A percentile compares a stretch with the other conserved stretches of the same genome.
These are phyloP conservation scores for Echites panduratus DNA, from an alignment of 257 asterid genomes.

Conservation along the genomic window DNA sequence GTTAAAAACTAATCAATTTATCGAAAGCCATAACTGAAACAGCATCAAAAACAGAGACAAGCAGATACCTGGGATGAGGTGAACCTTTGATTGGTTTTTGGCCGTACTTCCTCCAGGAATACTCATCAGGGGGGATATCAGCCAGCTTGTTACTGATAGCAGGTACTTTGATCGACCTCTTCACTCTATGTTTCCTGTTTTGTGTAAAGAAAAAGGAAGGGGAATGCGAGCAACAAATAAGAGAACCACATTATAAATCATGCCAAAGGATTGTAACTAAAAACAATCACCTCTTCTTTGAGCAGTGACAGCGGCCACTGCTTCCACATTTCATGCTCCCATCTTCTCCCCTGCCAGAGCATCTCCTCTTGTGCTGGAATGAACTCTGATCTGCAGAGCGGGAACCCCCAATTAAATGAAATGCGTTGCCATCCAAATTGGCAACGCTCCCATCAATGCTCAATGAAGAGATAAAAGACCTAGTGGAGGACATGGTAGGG, in stretches of 20 bases:
- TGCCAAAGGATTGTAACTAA: not conserved
- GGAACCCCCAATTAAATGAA: constrained; percentile 58
- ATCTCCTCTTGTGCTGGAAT: constrained; percentile 62
- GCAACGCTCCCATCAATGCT: constrained; percentile 85
- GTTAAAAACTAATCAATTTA: not conserved
- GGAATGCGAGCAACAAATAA: not conserved
- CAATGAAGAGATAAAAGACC: constrained; percentile 81
- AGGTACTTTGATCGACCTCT: constrained; percentile 37
- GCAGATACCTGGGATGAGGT: constrained; percentile 30
- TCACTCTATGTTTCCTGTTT: constrained; percentile 28
- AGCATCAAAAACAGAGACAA: not conserved
- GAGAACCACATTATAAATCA: not conserved
- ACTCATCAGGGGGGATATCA: constrained; percentile 40
- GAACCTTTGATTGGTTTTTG: constrained; percentile 43
- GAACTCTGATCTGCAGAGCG: constrained; percentile 77
- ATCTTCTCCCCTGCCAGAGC: constrained; percentile 73
- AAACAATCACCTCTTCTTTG: constrained; percentile 69
- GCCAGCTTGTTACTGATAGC: constrained; percentile 38
- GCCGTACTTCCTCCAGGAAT: constrained; percentile 43
- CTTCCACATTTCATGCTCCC: constrained; percentile 91
- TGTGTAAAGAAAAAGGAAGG: not conserved
- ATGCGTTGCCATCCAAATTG: constrained; percentile 54
- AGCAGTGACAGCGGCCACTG: constrained; percentile 78
- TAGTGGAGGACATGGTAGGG: constrained; percentile 75
- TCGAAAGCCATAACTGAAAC: not conserved